A percentile compares a stretch with the other conserved stretches of the same genome.
Conservation (phyloP, 2,329 filamentous ascomycete species). For the Arthrobotrys sphaeroides region DNA sequence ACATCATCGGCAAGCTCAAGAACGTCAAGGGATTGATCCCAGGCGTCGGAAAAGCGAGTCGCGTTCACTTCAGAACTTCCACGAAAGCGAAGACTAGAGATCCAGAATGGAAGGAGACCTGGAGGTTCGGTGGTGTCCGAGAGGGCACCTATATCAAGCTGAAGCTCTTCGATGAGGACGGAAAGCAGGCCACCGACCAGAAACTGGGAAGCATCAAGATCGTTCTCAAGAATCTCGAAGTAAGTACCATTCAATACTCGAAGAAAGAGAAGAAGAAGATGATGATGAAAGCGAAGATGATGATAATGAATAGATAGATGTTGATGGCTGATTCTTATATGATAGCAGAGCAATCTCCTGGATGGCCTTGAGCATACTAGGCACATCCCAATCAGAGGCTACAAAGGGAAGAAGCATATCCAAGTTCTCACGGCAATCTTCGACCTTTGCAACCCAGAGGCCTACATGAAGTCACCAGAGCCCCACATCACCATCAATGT, state of each 20-base stretch:
- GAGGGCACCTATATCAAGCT: conserved; percentile 52
- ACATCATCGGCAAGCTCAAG: conserved; percentile 51
- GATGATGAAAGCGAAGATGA: background rate
- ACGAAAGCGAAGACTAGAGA: conserved; percentile 36
- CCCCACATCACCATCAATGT: conserved; percentile 42
- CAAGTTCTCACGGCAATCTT: conserved; percentile 43
- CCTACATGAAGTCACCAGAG: conserved; percentile 7
- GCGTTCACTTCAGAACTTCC: conserved; percentile 45
- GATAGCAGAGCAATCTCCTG: conserved; percentile 15
- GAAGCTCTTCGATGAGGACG: conserved; percentile 47
- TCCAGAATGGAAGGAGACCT: conserved; percentile 49
- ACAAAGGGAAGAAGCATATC: conserved; percentile 45
- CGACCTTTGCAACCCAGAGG: conserved; percentile 45
- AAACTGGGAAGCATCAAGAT: conserved; percentile 52
- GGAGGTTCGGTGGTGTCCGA: conserved; percentile 37
- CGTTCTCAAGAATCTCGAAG: conserved; percentile 23
- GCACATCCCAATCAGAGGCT: conserved; percentile 24
- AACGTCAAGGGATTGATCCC: conserved; percentile 43
- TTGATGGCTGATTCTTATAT: background rate
- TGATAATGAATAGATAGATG: background rate
- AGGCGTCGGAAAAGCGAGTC: conserved; percentile 23
- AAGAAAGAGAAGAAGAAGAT: too few relatives aligned
- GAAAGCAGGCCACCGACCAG: conserved; percentile 23
- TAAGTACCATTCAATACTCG: conserved; percentile 1
- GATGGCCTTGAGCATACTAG: conserved; percentile 30